A percentile compares a stretch with the other conserved stretches of the same genome.
Evolutionary conservation across 2,329 filamentous ascomycete species (phyloP).

Genomic region (Ophiobolus disseminans): DNA sequence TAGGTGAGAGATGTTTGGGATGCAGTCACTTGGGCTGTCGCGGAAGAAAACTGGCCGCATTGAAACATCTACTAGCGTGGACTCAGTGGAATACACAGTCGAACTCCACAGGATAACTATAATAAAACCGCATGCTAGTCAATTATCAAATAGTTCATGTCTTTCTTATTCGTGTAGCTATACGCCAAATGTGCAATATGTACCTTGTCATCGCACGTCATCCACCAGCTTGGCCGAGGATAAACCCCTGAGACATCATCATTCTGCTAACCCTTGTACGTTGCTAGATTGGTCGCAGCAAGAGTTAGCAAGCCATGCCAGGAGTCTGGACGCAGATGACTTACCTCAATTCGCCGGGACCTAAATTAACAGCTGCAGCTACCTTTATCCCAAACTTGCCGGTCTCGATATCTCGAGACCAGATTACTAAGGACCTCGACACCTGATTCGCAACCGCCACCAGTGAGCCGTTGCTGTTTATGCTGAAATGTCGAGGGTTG

Average conservation of each 20-base stretch:
- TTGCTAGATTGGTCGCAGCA: conserved; percentile 33
- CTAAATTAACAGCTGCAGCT: conserved; percentile 33
- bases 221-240: too few relatives aligned
- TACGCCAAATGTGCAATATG: neutral
- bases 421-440: conserved; percentile 66
- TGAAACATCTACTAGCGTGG: conserved; percentile 2
- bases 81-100: neutral
- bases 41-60: conserved; percentile 54
- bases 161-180: too few relatives aligned
- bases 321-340: conserved; percentile 4
- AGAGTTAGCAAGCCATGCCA: conserved; percentile 8
- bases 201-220: neutral
- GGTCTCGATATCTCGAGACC: conserved; percentile 64
- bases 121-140: too few relatives aligned
- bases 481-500: conserved; percentile 70
- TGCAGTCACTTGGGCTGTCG: conserved; percentile 78
- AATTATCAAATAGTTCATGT: too few relatives aligned
- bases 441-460: conserved; percentile 71
- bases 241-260: neutral
- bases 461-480: conserved; percentile 69
- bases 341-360: conserved; percentile 34
- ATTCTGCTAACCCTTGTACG: neutral
- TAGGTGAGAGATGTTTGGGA: conserved; percentile 72
- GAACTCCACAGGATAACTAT: too few relatives aligned
- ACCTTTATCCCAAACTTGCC: conserved; percentile 64